phyloP scores from a whole-genome alignment of 1,284 basidiomycete species.

The Quambalaria eucalypti region DNA sequence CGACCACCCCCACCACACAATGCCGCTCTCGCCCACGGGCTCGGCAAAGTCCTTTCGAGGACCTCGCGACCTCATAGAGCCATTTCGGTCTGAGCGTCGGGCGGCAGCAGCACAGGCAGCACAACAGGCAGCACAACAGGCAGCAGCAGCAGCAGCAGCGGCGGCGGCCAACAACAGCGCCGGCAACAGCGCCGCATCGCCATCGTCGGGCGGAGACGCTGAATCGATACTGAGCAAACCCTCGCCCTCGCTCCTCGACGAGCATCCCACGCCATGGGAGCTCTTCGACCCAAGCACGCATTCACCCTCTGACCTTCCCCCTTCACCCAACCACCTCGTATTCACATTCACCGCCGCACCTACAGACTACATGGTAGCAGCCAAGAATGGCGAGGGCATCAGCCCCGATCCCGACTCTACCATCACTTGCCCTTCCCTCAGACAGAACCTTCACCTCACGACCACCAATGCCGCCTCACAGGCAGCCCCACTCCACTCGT shows the following conservation, averaged over 20 bases:
- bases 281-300: neutral
- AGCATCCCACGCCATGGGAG: neutral
- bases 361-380: neutral
- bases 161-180: neutral
- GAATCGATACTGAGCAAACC: neutral
- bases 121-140: neutral
- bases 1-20: neutral
- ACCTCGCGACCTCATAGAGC: neutral
- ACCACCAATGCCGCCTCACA: neutral
- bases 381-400: neutral
- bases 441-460: neutral
- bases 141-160: neutral
- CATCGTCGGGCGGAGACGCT: neutral
- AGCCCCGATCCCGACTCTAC: neutral
- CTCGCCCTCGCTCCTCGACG: neutral
- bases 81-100: neutral
- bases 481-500: neutral
- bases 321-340: neutral
- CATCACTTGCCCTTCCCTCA: neutral
- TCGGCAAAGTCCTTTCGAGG: neutral
- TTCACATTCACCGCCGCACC: neutral
- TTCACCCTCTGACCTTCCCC: neutral
- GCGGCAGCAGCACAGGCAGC: neutral
- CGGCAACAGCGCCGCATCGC: neutral
- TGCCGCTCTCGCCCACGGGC: slow-evolving; percentile 1